A percentile compares a stretch with the other conserved stretches of the same genome.
Evolutionary conservation across 2,329 filamentous ascomycete genomes (phyloP).

Genomic region (Aspergillus caelatus): DNA sequence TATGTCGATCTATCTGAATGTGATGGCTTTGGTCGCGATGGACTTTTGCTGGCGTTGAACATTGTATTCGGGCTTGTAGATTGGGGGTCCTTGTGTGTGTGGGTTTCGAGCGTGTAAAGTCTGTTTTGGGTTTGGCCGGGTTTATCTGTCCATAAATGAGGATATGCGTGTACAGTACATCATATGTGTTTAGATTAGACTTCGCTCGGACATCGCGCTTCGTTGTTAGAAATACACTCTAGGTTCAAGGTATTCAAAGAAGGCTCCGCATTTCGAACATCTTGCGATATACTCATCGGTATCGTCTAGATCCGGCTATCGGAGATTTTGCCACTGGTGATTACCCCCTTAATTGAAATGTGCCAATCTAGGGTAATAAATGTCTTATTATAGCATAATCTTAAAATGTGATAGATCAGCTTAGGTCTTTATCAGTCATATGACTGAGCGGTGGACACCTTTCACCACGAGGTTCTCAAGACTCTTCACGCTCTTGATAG

Average conservation of each 20-base stretch:
- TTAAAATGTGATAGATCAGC: neutral
- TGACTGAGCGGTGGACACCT: neutral
- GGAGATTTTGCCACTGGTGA: neutral
- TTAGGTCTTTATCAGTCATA: neutral
- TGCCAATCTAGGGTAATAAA: neutral
- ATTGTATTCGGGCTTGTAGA: constrained; percentile 5
- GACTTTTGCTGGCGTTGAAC: constrained; percentile 25
- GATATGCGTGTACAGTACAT: neutral
- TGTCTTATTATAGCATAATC: neutral
- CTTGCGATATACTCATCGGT: neutral
- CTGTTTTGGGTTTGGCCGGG: neutral
- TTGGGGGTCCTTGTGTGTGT: neutral
- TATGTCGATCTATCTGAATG: constrained; percentile 49
- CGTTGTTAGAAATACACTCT: too few relatives aligned
- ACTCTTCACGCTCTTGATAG: too few relatives aligned
- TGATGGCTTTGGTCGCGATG: constrained; percentile 39
- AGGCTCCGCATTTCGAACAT: neutral
- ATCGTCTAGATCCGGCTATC: neutral
- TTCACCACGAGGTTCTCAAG: too few relatives aligned
- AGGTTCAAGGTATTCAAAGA: too few relatives aligned
- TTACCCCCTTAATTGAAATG: too few relatives aligned
- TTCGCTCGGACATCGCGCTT: neutral
- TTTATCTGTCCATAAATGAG: neutral
- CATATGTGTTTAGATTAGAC: neutral
- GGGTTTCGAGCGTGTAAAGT: neutral